Evolutionary conservation across 371 early-diverging fungal species (phyloP), one percentile per base, ranked within the genome.

Genomic region (Coemansia sp.): DNA sequence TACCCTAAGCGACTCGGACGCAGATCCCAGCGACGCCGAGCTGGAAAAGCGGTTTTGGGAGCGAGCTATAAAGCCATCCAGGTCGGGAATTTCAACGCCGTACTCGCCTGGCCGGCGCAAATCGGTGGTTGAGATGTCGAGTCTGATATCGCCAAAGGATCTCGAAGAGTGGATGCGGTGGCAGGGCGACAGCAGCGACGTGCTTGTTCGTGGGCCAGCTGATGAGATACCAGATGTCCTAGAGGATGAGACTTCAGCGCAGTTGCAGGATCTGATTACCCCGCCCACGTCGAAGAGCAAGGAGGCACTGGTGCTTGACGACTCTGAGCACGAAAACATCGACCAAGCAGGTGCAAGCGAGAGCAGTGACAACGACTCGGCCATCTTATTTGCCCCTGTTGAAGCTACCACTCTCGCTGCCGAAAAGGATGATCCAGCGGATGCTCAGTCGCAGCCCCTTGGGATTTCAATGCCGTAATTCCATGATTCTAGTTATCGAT

Each of bases 161-260:
- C 70, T 74, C 0, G 75, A 65, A 5, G 70, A 65, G 45, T 74
- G 75, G 75, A 74, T 74, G 75, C 65, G 57, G 16, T 74, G 75
- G 75, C 75, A 70, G 34, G 75, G 53, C 38, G 66, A 62, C 31
- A 54, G 30, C 14, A 30, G 11, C 34, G 10, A 32, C 31, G 34
- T 8, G 7, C 34, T 32, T 13, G 6, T 32, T 6, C 30, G 34
- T 5, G 38, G n/a, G 4, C 7, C 6, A n/a, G 39, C 31, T 6
- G 16, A n/a, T 7, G 59, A 59, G 5, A 34, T 7, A 1, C 9
- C 35, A 9, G 48, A 30, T 20, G 50, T 13, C 14, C 9, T 41
- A 0, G n/a, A 6, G 20, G 36, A 45, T 2, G 35, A 13, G 8
- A 51, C 8, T 14, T 4, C n/a, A 4, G 8, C 5, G 45, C 45